Evolutionary conservation across 2,329 filamentous ascomycete genomes (phyloP).

Genomic region (Penicillium sp.): DNA sequence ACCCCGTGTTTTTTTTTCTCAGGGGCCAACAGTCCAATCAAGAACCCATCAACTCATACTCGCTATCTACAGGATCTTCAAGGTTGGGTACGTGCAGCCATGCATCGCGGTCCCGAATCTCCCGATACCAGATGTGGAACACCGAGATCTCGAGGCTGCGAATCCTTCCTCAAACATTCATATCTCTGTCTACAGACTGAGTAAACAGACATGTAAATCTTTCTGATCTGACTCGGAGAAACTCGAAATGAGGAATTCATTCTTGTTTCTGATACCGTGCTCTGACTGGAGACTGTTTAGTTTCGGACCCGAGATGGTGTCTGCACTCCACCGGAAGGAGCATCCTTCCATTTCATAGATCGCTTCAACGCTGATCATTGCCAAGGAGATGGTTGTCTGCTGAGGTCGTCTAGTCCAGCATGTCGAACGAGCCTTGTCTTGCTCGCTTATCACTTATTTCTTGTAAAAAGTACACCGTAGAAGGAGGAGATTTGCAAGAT

Average conservation of each 20-base stretch:
- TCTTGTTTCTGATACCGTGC: conserved; percentile 13
- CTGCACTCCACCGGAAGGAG: conserved; percentile 9
- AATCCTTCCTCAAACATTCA: neutral
- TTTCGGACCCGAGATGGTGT: conserved; percentile 9
- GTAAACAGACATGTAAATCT: too few species aligned
- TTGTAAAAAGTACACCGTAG: neutral
- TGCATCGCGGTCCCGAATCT: neutral
- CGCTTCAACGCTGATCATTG: conserved; percentile 7
- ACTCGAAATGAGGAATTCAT: neutral
- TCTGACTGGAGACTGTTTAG: conserved; percentile 2
- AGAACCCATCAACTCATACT: neutral
- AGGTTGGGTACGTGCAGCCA: neutral
- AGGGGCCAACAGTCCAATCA: neutral
- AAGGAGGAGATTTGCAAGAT: neutral
- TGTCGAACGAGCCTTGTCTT: neutral
- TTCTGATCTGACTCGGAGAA: neutral
- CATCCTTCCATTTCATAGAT: conserved; percentile 14
- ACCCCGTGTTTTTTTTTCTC: conserved; percentile 1
- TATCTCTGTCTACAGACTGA: neutral
- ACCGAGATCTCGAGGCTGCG: conserved; percentile 16
- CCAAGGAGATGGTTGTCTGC: neutral
- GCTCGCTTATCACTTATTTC: neutral
- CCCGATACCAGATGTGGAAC: conserved; percentile 2
- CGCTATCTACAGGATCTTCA: neutral
- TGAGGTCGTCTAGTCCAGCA: neutral